Percentiles rank a stretch among this genome's conserved stretches.
Evolutionary conservation across 2,329 filamentous ascomycete species (phyloP).

Genomic region (Aspergillus jensenii): DNA sequence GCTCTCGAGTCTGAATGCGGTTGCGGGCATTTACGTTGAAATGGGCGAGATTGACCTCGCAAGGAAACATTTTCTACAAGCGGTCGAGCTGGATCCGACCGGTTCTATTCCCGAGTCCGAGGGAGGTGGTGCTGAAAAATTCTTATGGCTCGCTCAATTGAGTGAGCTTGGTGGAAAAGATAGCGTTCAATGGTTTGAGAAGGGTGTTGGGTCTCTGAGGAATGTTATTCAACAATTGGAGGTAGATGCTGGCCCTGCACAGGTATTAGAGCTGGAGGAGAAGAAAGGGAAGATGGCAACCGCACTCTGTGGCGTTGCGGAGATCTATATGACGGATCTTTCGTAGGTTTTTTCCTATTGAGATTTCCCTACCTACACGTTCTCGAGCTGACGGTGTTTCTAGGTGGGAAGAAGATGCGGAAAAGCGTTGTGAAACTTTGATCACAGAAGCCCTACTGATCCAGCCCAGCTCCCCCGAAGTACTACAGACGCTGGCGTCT

Average conservation of each 20-base stretch:
- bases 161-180: conserved; percentile 63
- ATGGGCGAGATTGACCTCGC: conserved; percentile 77
- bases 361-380: not conserved
- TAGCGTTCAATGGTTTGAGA: conserved; percentile 63
- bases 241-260: conserved; percentile 42
- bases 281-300: conserved; percentile 81
- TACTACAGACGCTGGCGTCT: conserved; percentile 93
- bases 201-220: conserved; percentile 69
- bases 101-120: conserved; percentile 68
- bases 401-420: conserved; percentile 81
- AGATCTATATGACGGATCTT: conserved; percentile 99
- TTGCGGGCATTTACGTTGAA: conserved; percentile 81
- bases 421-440: conserved; percentile 80
- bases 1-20: conserved; percentile 66
- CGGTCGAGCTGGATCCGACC: conserved; percentile 73
- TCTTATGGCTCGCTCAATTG: conserved; percentile 89
- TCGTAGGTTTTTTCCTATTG: conserved; percentile 55
- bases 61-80: conserved; percentile 68
- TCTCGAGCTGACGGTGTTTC: not conserved
- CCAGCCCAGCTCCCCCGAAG: conserved; percentile 77
- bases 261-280: conserved; percentile 56
- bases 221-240: conserved; percentile 67
- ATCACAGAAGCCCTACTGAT: conserved; percentile 88
- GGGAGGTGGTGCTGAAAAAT: conserved; percentile 89
- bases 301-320: conserved; percentile 88